Base-by-base conservation (phyloP, 768 basidiomycete species). In the Russula lepida region DNA sequence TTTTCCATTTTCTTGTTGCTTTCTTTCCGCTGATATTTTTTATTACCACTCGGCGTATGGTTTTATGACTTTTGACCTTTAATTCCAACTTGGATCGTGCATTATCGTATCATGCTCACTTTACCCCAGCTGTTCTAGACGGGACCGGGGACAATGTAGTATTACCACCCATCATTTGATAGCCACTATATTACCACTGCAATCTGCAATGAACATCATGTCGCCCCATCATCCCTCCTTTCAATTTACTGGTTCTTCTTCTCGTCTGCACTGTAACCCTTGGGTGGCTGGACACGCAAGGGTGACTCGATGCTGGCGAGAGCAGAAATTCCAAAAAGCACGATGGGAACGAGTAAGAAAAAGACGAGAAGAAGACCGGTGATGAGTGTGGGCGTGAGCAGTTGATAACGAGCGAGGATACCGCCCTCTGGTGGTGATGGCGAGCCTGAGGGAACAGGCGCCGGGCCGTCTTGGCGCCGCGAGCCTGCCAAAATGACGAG, bases 301-400 rank as follows among this genome's bases (percentile, higher is more conserved):
- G 88, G 84, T 49, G 81, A 84, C 70, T 90, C 86, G 61, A 92
- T 89, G 66, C 85, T 85, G 23, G 86, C 79, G 43, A 92, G 77
- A 0, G 89, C 82, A 23, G 73, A 77, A 55, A 91, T 78, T 30
- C 85, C 85, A 41, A 87, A 58, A 69, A 84, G 74, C 12, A 89
- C 69, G 50, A 86, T 71, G 1, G 92, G 88, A 25, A 92, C 68
- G 13, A 89, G 74, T 53, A 89, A 68, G 70, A 89, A 87, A 68
- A 91, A 75, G 0, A 74, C 73, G 48, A 91, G 72, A 52, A 91
- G 78, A 19, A 92, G 78, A 7, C 77, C 70, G 4, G 78, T 79
- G 71, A 92, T 88, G 51, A 92, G 77, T 0, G 79, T 86, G 1
- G 90, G 86, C 0, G 88, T 89, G 51, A 92, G 80, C 49, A 90